Evolutionary conservation across 2,329 filamentous ascomycete species (phyloP), one percentile per base, ranked within the genome.

Genomic region (Ascochyta fabae): DNA sequence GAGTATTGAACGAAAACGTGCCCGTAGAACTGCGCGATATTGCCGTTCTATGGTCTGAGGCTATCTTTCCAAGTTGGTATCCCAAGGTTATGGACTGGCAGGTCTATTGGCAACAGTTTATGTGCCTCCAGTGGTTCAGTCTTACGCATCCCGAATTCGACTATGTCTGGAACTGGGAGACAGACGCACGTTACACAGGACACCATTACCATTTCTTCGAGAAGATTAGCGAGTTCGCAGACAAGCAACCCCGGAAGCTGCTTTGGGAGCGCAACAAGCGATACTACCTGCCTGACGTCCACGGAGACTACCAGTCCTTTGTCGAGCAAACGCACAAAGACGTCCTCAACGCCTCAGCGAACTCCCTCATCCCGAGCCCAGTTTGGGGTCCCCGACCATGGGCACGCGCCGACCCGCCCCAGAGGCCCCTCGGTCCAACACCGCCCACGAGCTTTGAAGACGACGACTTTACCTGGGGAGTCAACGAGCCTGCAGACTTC

Each of bases 401-500:
- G 16, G 77, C 80, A 1, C 53, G 62, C 41, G 70, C 71, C 6
- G 52, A 69, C 8, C 83, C 89, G 52, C 78, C 85, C 1, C 91
- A 96, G 71, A 88, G 88, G 77, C 88, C 92, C 7, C 83, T 88
- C n/a, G 91, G 95, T 56, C 88, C 90, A 0, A 78, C 80, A 15
- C 92, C 92, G 0, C 89, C 90, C 0, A 88, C 84, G 0, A 80
- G 81, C 1, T 88, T 91, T 65, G 90, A 94, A 46, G 88, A 90
- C 59, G 92, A 97, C 70, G 85, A 88, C 62, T 92, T 93, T 72
- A 76, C 82, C 46, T 97, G 94, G 93, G 94, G 94, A 29, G 89
- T 95, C 0, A 90, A 86, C 49, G 94, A 97, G 75, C 90, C 96
- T 56, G 92, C 94, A 10, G 94, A 98, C 74, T 85, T 96, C 64